phyloP scores from a whole-genome alignment of 2,329 filamentous ascomycete genomes.

The Aaosphaeria pasadenensis region DNA sequence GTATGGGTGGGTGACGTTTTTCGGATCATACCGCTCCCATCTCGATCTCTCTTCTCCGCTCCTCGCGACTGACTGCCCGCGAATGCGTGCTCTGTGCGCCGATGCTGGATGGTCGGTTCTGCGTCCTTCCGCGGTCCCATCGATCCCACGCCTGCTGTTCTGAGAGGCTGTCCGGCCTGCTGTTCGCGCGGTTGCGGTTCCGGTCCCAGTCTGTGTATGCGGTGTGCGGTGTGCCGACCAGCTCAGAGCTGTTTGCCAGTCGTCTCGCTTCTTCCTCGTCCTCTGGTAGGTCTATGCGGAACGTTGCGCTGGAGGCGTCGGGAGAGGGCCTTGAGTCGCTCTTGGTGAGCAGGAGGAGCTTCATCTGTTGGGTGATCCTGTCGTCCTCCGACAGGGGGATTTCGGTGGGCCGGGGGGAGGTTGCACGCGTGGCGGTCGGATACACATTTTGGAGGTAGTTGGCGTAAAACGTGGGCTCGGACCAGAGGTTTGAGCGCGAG shows the following conservation, averaged over 20 bases:
- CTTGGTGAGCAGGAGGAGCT: constrained; percentile 41
- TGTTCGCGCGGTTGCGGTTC: constrained; percentile 14
- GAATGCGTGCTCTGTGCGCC: constrained; percentile 26
- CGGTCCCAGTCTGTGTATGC: constrained; percentile 19
- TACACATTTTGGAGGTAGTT: constrained; percentile 49
- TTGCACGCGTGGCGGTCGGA: constrained; percentile 31
- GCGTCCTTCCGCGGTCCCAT: constrained; percentile 27
- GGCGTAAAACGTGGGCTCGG: constrained; percentile 40
- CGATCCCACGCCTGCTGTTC: constrained; percentile 26
- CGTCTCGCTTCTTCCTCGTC: constrained; percentile 26
- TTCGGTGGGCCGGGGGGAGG: constrained; percentile 19
- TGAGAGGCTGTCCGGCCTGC: constrained; percentile 24
- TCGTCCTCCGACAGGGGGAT: constrained; percentile 45
- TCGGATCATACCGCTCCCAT: constrained; percentile 18
- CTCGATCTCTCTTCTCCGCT: constrained; percentile 42
- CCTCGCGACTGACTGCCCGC: constrained; percentile 35
- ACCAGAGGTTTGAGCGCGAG: constrained; percentile 26
- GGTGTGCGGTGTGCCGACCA: constrained; percentile 26
- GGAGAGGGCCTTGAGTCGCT: constrained; percentile 29
- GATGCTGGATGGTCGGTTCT: constrained; percentile 23
- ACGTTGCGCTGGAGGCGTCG: constrained; percentile 39
- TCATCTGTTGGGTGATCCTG: constrained; percentile 50
- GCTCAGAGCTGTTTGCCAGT: constrained; percentile 23
- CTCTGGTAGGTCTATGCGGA: constrained; percentile 40
- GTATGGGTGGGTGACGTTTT: background rate